Conservation (phyloP, 2,329 filamentous ascomycete species). For the Onygenales sp. region DNA sequence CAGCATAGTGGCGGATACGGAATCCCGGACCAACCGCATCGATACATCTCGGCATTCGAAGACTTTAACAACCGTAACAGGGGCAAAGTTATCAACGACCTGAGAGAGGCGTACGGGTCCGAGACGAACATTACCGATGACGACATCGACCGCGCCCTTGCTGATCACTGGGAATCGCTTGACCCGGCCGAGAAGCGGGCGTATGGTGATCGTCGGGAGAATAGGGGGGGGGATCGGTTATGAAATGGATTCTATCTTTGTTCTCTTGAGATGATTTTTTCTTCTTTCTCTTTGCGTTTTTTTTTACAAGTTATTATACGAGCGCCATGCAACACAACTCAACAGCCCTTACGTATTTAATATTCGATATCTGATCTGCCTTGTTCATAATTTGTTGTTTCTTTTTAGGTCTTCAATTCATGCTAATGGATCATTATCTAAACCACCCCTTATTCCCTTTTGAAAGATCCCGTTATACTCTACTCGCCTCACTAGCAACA, state of each 20-base stretch:
- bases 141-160: constrained; percentile 10
- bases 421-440: too few relatives aligned
- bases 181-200: constrained; percentile 23
- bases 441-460: too few relatives aligned
- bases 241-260: neutral
- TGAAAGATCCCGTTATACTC: fast-evolving
- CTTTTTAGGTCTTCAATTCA: too few relatives aligned
- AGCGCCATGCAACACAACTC: too few relatives aligned
- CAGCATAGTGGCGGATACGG: neutral
- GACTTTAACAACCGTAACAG: constrained; percentile 13
- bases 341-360: too few relatives aligned
- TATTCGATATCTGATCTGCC: too few relatives aligned
- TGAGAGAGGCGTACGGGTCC: constrained; percentile 9
- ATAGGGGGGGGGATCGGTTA: neutral
- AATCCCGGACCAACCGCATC: neutral
- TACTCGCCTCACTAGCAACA: too few relatives aligned
- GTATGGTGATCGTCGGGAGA: constrained; percentile 10
- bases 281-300: constrained; percentile 1
- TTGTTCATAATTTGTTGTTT: too few relatives aligned
- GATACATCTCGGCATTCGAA: constrained; percentile 14
- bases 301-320: too few relatives aligned
- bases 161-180: constrained; percentile 11
- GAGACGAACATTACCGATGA: constrained; percentile 7
- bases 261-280: constrained; percentile 4
- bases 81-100: constrained; percentile 7